Evolutionary conservation across 768 basidiomycete species (phyloP).

Genomic region (Mycena sanguinolenta): DNA sequence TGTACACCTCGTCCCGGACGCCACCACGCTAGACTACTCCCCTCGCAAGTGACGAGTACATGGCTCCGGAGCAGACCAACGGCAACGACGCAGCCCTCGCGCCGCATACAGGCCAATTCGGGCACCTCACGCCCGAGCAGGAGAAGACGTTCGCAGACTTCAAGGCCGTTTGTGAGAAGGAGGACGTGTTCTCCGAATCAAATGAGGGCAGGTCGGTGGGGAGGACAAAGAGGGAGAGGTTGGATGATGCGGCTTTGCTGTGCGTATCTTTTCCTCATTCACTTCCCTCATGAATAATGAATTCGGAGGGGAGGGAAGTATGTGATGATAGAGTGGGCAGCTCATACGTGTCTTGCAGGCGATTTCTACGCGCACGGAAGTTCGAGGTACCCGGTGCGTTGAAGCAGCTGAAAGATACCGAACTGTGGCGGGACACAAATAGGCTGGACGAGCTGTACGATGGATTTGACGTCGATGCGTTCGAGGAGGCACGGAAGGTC

Average conservation of each 20-base stretch:
- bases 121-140: slow-evolving; percentile 53
- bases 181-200: no score
- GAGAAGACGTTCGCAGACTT: slow-evolving; percentile 53
- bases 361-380: slow-evolving; percentile 70
- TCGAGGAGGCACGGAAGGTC: slow-evolving; percentile 58
- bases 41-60: no score
- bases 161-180: slow-evolving; percentile 52
- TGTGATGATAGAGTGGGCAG: no score
- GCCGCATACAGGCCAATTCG: slow-evolving; percentile 51
- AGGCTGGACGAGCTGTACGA: slow-evolving; percentile 63
- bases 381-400: slow-evolving; percentile 63
- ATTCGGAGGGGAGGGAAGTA: no score
- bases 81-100: slow-evolving; percentile 29
- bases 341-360: slow-evolving; percentile 49
- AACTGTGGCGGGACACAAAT: slow-evolving; percentile 64
- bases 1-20: no score
- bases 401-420: slow-evolving; percentile 63
- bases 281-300: no score
- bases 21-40: no score
- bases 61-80: background rate
- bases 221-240: slow-evolving; percentile 52
- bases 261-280: slow-evolving; percentile 36
- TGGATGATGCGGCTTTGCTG: slow-evolving; percentile 63
- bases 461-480: slow-evolving; percentile 58
- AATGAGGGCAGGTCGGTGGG: no score